Evolutionary conservation across 306 rosid genomes (phyloP).

Genomic region (Adenanthera pavonina): DNA sequence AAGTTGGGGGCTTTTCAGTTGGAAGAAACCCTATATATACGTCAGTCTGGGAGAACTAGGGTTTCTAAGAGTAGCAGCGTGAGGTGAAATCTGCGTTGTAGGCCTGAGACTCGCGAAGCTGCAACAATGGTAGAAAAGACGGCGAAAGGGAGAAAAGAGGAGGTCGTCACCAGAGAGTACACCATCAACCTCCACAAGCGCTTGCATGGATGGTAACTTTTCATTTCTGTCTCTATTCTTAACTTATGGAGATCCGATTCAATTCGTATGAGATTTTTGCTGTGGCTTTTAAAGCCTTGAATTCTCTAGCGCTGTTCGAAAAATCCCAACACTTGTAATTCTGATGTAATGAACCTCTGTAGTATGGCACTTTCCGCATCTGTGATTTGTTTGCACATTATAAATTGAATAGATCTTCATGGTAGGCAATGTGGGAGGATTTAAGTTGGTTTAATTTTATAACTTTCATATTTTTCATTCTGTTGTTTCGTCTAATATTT

Average conservation of each 20-base stretch:
- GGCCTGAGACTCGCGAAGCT: neutral
- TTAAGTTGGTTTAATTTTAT: neutral
- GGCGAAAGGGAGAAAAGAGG: conserved; percentile 55
- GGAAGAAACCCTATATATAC: neutral
- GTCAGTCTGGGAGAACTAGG: neutral
- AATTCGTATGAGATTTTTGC: neutral
- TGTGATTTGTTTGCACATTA: neutral
- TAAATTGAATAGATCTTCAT: neutral
- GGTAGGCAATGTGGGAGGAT: neutral
- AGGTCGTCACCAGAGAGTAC: conserved; percentile 57
- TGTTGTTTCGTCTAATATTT: neutral
- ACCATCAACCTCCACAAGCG: conserved; percentile 64
- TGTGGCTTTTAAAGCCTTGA: neutral
- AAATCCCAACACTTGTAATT: neutral
- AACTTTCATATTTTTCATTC: neutral
- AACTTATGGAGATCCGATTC: neutral
- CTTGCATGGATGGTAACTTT: conserved; percentile 58
- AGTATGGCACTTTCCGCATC: neutral
- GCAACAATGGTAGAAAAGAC: conserved; percentile 57
- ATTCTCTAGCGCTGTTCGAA: neutral
- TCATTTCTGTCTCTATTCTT: neutral
- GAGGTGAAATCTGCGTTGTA: neutral
- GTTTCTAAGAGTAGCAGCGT: neutral
- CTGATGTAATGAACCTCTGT: neutral
- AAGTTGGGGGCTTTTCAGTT: neutral